Evolutionary conservation across 306 rosid species (phyloP).

Genomic region (Urtica urens): DNA sequence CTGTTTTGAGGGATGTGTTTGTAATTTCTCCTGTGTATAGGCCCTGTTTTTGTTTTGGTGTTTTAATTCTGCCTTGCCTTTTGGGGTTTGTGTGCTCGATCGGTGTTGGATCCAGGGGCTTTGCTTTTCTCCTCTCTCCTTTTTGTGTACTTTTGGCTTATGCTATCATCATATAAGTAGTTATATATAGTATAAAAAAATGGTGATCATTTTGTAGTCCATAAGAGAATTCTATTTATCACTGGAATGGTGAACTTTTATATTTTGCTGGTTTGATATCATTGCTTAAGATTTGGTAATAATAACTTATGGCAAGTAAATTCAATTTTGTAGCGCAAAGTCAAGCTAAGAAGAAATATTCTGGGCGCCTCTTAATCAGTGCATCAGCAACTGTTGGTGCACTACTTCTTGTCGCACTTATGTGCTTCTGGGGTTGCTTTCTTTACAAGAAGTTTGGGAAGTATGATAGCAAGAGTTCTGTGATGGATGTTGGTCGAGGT

Average conservation of each 20-base stretch:
- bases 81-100: too few species aligned
- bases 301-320: constrained; percentile 5
- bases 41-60: too few species aligned
- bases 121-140: too few species aligned
- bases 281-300: constrained; percentile 2
- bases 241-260: constrained; percentile 2
- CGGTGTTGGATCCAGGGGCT: too few species aligned
- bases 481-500: constrained; percentile 87
- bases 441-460: constrained; percentile 87
- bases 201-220: too few species aligned
- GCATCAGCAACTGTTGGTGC: constrained; percentile 99
- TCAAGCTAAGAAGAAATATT: constrained; percentile 71
- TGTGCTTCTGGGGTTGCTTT: constrained; percentile 99
- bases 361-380: constrained; percentile 88
- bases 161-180: too few species aligned
- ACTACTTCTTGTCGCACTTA: constrained; percentile 92
- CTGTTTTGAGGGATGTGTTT: too few species aligned
- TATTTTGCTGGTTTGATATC: not conserved
- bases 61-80: too few species aligned
- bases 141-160: too few species aligned
- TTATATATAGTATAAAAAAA: too few species aligned
- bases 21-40: too few species aligned
- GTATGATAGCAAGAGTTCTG: constrained; percentile 53
- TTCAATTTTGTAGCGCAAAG: constrained; percentile 39
- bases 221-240: too few species aligned